phyloP scores from a whole-genome alignment of 495 filamentous ascomycete genomes.

The Penicillium coprophilum region DNA sequence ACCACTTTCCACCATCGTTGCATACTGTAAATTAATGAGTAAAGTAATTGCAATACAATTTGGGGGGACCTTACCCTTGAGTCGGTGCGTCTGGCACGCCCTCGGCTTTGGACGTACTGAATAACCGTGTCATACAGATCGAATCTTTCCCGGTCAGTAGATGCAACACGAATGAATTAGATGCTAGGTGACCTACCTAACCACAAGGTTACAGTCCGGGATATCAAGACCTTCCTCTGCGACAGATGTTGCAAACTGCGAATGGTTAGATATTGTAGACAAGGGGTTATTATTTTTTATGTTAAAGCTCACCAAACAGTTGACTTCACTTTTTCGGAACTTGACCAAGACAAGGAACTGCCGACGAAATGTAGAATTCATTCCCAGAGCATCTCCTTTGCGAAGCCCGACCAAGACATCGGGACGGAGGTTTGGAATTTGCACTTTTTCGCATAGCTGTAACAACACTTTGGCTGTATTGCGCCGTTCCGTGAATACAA shows the following conservation, averaged over 20 bases:
- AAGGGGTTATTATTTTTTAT: not conserved
- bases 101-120: slow-evolving; percentile 92
- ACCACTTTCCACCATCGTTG: slow-evolving; percentile 73
- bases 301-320: slow-evolving; percentile 63
- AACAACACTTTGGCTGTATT: slow-evolving; percentile 73
- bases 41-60: not conserved
- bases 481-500: slow-evolving; percentile 81
- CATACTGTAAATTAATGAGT: slow-evolving; percentile 49
- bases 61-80: slow-evolving; percentile 51
- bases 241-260: slow-evolving; percentile 77
- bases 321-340: slow-evolving; percentile 78
- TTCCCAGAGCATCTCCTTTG: slow-evolving; percentile 48
- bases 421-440: slow-evolving; percentile 59
- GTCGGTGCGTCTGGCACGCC: slow-evolving; percentile 73
- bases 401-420: slow-evolving; percentile 66
- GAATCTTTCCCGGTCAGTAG: slow-evolving; percentile 53
- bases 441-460: slow-evolving; percentile 60
- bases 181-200: slow-evolving; percentile 46
- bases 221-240: slow-evolving; percentile 97
- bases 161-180: not conserved
- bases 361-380: slow-evolving; percentile 64
- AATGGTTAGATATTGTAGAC: slow-evolving; percentile 12
- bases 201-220: slow-evolving; percentile 88
- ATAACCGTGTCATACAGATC: slow-evolving; percentile 90
- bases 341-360: slow-evolving; percentile 74